Percentiles rank a stretch among this genome's conserved stretches.
Evolutionary conservation across 2,329 filamentous ascomycete genomes (phyloP).

Genomic region (Colletotrichum caudatum): DNA sequence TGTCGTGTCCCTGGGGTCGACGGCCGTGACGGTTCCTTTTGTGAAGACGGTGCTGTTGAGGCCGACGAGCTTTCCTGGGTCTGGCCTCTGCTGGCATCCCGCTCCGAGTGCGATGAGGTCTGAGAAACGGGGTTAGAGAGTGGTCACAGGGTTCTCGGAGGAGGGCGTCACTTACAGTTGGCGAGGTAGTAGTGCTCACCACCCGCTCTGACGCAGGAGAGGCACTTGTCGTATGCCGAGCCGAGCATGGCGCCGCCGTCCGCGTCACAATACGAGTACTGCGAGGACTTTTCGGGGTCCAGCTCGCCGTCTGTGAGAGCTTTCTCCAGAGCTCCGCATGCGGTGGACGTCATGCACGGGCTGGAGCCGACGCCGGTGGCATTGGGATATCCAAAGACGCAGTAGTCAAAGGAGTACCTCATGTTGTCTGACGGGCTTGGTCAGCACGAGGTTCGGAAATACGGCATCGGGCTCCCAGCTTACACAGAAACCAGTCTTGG

Average conservation of each 20-base stretch:
- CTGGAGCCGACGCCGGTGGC: slow-evolving; percentile 57
- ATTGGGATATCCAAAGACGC: slow-evolving; percentile 65
- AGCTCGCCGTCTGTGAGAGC: slow-evolving; percentile 57
- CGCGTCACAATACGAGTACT: slow-evolving; percentile 61
- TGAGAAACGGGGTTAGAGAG: slow-evolving; percentile 44
- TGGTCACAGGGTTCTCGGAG: neutral
- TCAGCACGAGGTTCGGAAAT: neutral
- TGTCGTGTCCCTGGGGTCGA: slow-evolving; percentile 48
- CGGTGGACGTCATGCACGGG: slow-evolving; percentile 64
- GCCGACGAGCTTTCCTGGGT: slow-evolving; percentile 51
- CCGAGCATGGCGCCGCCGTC: slow-evolving; percentile 53
- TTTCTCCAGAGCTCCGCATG: slow-evolving; percentile 60
- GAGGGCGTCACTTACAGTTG: slow-evolving; percentile 58
- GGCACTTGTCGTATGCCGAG: slow-evolving; percentile 54
- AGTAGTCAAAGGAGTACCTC: slow-evolving; percentile 64
- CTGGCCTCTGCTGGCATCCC: slow-evolving; percentile 62
- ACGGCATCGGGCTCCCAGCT: slow-evolving; percentile 45
- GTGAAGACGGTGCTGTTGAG: slow-evolving; percentile 62
- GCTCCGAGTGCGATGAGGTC: slow-evolving; percentile 64
- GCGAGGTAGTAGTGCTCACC: slow-evolving; percentile 58
- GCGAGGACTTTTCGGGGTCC: slow-evolving; percentile 47
- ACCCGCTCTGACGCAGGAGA: slow-evolving; percentile 59
- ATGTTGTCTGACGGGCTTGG: slow-evolving; percentile 61
- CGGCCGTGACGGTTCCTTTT: slow-evolving; percentile 47
- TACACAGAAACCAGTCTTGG: slow-evolving; percentile 68